phyloP scores from a whole-genome alignment of 495 filamentous ascomycete genomes.

The Xylaria flabelliformis region DNA sequence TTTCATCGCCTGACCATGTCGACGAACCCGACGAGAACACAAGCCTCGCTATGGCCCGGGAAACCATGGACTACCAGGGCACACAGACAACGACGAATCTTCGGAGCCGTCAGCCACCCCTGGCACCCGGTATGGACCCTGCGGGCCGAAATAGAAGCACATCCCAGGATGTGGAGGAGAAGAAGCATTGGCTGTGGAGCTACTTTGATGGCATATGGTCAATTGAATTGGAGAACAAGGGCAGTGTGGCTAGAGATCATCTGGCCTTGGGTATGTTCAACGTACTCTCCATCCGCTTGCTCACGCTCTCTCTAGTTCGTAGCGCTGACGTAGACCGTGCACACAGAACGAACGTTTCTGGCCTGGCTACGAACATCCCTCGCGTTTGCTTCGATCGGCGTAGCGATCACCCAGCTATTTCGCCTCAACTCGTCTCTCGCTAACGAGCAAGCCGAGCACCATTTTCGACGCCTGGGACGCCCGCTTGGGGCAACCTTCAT shows the following conservation, averaged over 20 bases:
- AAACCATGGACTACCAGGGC: slow-evolving; percentile 45
- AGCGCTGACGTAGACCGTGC: slow-evolving; percentile 29
- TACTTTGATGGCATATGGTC: slow-evolving; percentile 74
- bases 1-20: slow-evolving; percentile 30
- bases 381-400: slow-evolving; percentile 94
- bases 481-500: slow-evolving; percentile 94
- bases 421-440: slow-evolving; percentile 78
- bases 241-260: slow-evolving; percentile 93
- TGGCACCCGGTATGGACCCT: slow-evolving; percentile 24
- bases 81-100: slow-evolving; percentile 38
- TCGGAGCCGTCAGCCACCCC: slow-evolving; percentile 30
- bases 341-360: slow-evolving; percentile 89
- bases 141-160: slow-evolving; percentile 20
- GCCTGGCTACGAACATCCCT: slow-evolving; percentile 96
- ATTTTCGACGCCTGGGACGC: slow-evolving; percentile 76
- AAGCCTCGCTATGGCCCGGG: slow-evolving; percentile 40
- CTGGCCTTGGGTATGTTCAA: slow-evolving; percentile 80
- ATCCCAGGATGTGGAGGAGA: slow-evolving; percentile 25
- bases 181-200: slow-evolving; percentile 43
- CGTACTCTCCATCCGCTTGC: slow-evolving; percentile 3
- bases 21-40: slow-evolving; percentile 40
- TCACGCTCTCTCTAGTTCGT: slow-evolving; percentile 17
- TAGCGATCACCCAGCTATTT: slow-evolving; percentile 96
- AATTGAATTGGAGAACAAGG: slow-evolving; percentile 95
- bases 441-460: slow-evolving; percentile 37